Evolutionary conservation across 1,284 basidiomycete species (phyloP).

Genomic region (Cryptococcus sp.): DNA sequence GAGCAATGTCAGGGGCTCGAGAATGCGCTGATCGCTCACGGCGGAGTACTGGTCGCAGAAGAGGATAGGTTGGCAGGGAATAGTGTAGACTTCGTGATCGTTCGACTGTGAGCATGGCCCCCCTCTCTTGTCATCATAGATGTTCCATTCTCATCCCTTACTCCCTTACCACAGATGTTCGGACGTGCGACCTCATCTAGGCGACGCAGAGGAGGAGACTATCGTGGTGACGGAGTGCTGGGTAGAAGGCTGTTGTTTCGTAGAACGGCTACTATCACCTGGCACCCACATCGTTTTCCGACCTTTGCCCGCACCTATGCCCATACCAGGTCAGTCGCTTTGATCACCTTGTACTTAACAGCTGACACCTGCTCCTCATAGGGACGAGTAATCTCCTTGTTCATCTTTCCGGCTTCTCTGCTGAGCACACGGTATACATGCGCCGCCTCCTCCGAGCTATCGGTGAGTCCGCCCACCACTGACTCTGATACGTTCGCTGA

Average conservation of each 20-base stretch:
- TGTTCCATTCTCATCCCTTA: no score
- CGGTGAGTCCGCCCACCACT: slow-evolving; percentile 27
- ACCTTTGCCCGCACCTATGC: slow-evolving; percentile 37
- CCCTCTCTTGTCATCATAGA: no score
- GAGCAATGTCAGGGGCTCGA: slow-evolving; percentile 39
- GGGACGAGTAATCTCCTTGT: slow-evolving; percentile 23
- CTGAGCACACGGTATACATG: slow-evolving; percentile 37
- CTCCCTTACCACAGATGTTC: slow-evolving; percentile 7
- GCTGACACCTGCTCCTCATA: neutral
- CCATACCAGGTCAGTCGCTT: slow-evolving; percentile 32
- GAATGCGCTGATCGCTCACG: slow-evolving; percentile 35
- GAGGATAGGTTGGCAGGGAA: slow-evolving; percentile 34
- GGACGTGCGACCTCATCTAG: slow-evolving; percentile 9
- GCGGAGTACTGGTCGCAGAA: slow-evolving; percentile 36
- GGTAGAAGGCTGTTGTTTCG: slow-evolving; percentile 49
- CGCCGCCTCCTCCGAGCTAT: slow-evolving; percentile 40
- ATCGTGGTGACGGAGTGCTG: slow-evolving; percentile 50
- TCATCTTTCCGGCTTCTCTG: slow-evolving; percentile 45
- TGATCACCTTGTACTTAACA: neutral
- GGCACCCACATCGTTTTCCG: slow-evolving; percentile 44
- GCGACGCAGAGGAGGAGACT: slow-evolving; percentile 9
- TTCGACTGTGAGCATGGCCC: slow-evolving; percentile 51
- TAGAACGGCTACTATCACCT: slow-evolving; percentile 34
- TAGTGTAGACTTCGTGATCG: slow-evolving; percentile 45
- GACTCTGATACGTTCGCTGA: slow-evolving; percentile 6